Percentiles rank a stretch among this genome's conserved stretches.
Evolutionary conservation across 2,329 filamentous ascomycete genomes (phyloP).

Genomic region (Podosphaera fusca): DNA sequence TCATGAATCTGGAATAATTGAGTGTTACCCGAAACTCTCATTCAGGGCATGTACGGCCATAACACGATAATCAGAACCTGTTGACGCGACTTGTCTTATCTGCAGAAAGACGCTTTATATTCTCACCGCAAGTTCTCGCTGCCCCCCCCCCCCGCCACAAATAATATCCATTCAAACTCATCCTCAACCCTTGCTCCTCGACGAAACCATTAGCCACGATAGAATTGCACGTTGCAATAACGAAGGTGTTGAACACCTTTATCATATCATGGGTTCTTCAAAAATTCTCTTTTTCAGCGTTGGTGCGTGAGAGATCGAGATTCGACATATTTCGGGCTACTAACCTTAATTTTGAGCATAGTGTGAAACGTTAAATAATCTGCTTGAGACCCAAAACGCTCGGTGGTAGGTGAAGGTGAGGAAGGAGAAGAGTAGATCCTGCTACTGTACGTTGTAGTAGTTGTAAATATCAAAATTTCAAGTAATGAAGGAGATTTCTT

Average conservation of each 20-base stretch:
- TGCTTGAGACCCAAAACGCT: no score
- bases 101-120: background rate
- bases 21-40: background rate
- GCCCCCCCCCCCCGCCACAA: background rate
- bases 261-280: no score
- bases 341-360: no score
- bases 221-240: background rate
- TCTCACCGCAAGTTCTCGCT: background rate
- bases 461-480: background rate
- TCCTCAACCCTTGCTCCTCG: background rate
- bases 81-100: background rate
- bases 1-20: background rate
- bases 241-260: no score
- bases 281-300: no score
- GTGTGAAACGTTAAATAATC: no score
- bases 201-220: background rate
- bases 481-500: background rate
- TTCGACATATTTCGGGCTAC: no score
- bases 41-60: background rate
- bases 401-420: no score
- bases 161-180: background rate
- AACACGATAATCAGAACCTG: background rate
- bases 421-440: no score
- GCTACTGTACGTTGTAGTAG: background rate
- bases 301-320: no score